phyloP scores from a whole-genome alignment of 2,329 filamentous ascomycete species.

The Blastomyces silverae region DNA sequence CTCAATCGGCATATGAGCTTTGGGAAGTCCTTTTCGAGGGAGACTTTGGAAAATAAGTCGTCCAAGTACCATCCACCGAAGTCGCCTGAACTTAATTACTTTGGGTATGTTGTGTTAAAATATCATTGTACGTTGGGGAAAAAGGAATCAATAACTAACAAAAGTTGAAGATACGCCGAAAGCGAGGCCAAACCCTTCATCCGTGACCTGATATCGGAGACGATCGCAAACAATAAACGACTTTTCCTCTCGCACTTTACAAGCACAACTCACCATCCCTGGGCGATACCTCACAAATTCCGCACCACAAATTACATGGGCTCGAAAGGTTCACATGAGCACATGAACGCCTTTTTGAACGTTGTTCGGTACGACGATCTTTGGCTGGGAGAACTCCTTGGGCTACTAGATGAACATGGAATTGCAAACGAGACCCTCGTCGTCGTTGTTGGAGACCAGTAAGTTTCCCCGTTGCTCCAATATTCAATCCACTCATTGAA shows the following conservation, averaged over 20 bases:
- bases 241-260: constrained; percentile 33
- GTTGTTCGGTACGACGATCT: constrained; percentile 37
- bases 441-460: constrained; percentile 44
- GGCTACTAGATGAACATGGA: constrained; percentile 39
- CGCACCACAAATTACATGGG: constrained; percentile 27
- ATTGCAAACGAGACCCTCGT: constrained; percentile 44
- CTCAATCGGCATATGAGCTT: constrained; percentile 36
- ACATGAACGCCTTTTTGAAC: constrained; percentile 42
- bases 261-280: constrained; percentile 40
- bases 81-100: constrained; percentile 38
- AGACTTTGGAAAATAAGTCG: constrained; percentile 25
- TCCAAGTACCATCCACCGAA: constrained; percentile 32
- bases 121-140: constrained; percentile 9
- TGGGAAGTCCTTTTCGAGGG: constrained; percentile 27
- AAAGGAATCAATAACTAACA: constrained; percentile 13
- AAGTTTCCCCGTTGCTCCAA: constrained; percentile 14
- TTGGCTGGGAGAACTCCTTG: constrained; percentile 38
- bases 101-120: constrained; percentile 32
- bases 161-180: constrained; percentile 32
- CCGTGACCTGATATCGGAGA: constrained; percentile 24
- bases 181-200: constrained; percentile 37
- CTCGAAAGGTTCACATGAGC: constrained; percentile 26
- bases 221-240: constrained; percentile 25
- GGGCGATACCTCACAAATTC: constrained; percentile 33
- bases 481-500: neutral